Evolutionary conservation across 768 basidiomycete genomes (phyloP).

Genomic region (Paxillus involutus): DNA sequence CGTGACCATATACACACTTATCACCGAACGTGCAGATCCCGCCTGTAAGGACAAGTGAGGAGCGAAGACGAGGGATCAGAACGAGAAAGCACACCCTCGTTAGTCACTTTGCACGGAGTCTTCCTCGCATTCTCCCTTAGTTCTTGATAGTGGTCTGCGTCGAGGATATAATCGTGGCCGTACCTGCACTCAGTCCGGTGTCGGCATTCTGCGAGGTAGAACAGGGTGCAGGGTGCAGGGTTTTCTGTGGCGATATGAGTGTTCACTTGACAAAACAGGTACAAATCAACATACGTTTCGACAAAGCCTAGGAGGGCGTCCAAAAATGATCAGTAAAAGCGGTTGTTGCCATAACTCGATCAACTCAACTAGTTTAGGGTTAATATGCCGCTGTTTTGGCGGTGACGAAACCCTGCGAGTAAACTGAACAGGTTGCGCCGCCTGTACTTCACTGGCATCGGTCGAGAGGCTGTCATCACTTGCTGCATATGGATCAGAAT

Average conservation of each 20-base stretch:
- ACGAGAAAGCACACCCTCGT: slow-evolving; percentile 45
- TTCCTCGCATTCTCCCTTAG: slow-evolving; percentile 59
- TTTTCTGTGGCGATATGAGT: slow-evolving; percentile 36
- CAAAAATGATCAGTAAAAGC: slow-evolving; percentile 19
- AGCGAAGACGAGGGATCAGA: neutral
- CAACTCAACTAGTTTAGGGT: slow-evolving; percentile 53
- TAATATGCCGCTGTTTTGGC: slow-evolving; percentile 41
- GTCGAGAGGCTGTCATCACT: slow-evolving; percentile 45
- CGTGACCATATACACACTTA: slow-evolving; percentile 46
- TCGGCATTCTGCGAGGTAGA: slow-evolving; percentile 63
- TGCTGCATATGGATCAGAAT: slow-evolving; percentile 35
- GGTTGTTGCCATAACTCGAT: slow-evolving; percentile 5
- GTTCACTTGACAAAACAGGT: neutral
- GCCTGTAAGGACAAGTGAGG: slow-evolving; percentile 34
- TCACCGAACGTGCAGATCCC: slow-evolving; percentile 60
- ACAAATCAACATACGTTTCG: slow-evolving; percentile 51
- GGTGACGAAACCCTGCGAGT: slow-evolving; percentile 30
- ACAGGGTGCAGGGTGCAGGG: slow-evolving; percentile 67
- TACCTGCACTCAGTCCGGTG: slow-evolving; percentile 59
- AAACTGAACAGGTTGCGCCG: slow-evolving; percentile 26
- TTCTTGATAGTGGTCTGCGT: slow-evolving; percentile 51
- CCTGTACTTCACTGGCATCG: slow-evolving; percentile 40
- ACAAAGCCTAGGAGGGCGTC: slow-evolving; percentile 44
- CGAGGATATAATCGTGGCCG: slow-evolving; percentile 59
- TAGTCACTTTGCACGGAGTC: slow-evolving; percentile 58